These are phyloP conservation scores for Prunus mongolica DNA, from an alignment of 306 rosid genomes.

Conservation along the genomic window DNA sequence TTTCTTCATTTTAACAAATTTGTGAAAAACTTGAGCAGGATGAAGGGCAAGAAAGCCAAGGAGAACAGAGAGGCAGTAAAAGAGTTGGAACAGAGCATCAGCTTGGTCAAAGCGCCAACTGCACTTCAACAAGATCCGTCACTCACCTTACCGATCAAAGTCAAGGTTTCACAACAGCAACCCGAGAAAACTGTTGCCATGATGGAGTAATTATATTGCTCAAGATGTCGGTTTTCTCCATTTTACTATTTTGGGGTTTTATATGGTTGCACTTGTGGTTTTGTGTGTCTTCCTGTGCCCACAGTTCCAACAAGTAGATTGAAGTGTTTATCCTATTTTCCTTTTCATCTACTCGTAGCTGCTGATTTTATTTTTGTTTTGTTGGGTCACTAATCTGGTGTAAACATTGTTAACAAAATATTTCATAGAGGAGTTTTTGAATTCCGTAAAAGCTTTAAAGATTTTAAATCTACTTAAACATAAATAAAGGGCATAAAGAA, in stretches of 20 bases:
- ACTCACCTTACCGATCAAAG: slow-evolving; percentile 47
- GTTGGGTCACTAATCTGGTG: neutral
- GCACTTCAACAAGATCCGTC: slow-evolving; percentile 44
- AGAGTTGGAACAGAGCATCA: slow-evolving; percentile 46
- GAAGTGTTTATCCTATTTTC: neutral
- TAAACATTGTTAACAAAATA: neutral
- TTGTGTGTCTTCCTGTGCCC: neutral
- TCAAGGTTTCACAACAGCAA: slow-evolving; percentile 41
- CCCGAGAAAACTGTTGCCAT: slow-evolving; percentile 40
- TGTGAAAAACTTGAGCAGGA: slow-evolving; percentile 32
- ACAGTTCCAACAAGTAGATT: neutral
- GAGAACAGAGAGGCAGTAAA: slow-evolving; percentile 24
- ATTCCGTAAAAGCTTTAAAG: neutral
- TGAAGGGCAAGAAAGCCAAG: slow-evolving; percentile 42
- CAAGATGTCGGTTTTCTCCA: neutral
- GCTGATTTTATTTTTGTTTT: neutral
- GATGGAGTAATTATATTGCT: slow-evolving; percentile 57
- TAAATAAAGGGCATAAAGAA: too few relatives aligned
- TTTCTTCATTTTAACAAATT: slow-evolving; percentile 7
- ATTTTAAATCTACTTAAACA: too few relatives aligned
- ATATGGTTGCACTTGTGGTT: neutral
- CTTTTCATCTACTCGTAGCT: neutral
- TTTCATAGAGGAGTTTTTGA: neutral
- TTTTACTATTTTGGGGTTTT: neutral
- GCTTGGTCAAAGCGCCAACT: slow-evolving; percentile 57